A percentile compares a stretch with the other conserved stretches of the same genome.
Evolutionary conservation across 768 basidiomycete genomes (phyloP).

Genomic region (Tulasnella sp.): DNA sequence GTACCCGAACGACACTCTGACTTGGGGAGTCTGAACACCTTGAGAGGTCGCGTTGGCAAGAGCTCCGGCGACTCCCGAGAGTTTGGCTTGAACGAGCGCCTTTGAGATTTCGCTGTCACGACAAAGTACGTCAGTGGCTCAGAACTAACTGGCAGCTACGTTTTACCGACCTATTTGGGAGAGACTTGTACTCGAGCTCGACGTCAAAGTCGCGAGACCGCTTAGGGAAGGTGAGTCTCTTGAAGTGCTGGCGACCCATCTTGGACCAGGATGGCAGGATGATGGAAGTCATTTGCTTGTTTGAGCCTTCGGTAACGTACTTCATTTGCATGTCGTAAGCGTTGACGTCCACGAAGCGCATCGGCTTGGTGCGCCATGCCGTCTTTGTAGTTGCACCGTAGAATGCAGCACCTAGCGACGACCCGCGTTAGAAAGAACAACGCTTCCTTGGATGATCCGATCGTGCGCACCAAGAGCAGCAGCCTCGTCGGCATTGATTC

Average conservation of each 20-base stretch:
- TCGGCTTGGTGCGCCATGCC: conserved; percentile 83
- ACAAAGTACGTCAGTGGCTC: neutral
- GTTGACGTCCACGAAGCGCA: conserved; percentile 67
- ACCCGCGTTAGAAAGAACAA: neutral
- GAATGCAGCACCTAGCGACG: conserved; percentile 58
- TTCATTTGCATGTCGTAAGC: conserved; percentile 69
- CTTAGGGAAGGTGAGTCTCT: conserved; percentile 68
- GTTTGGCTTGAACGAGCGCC: conserved; percentile 59
- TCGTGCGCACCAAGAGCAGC: conserved; percentile 59
- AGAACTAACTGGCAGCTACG: neutral
- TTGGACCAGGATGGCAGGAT: conserved; percentile 74
- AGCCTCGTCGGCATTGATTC: conserved; percentile 95
- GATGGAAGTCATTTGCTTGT: conserved; percentile 49
- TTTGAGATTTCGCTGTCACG: conserved; percentile 54
- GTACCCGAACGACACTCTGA: conserved; percentile 74
- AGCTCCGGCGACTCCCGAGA: conserved; percentile 64
- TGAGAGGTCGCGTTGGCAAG: conserved; percentile 73
- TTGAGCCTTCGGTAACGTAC: conserved; percentile 58
- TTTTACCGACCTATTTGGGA: conserved; percentile 44
- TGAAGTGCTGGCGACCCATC: conserved; percentile 50
- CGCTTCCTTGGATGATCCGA: neutral
- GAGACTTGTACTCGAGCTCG: conserved; percentile 61
- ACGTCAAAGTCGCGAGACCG: conserved; percentile 74
- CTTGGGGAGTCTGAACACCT: conserved; percentile 59
- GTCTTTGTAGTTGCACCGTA: conserved; percentile 80